Evolutionary conservation across 106 monocot genomes (phyloP), one percentile per base, ranked within the genome.

Genomic region (Acanthochlamys bracteata): DNA sequence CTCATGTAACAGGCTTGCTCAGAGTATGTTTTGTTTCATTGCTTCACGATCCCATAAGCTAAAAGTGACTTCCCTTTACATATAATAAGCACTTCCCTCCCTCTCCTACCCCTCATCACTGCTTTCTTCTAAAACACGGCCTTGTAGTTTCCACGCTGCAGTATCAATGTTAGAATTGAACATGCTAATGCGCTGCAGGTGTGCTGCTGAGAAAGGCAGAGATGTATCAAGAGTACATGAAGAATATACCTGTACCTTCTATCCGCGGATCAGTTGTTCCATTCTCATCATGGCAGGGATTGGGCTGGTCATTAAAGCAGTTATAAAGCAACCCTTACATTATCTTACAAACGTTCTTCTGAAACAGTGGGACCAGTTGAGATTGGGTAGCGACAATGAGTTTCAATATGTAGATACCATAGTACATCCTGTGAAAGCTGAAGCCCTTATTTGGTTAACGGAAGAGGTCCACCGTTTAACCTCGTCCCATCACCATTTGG

Each of bases 141-240:
- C 13, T 55, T 17, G n/a, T 55, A n/a, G 55, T n/a, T 15, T n/a
- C n/a, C n/a, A n/a, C 55, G 6, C 20, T 7, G 20, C 16, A 55
- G 13, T 55, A 15, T n/a, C 7, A 7, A 21, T 15, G 7, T 7
- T 6, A 55, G 7, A 24, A 10, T 42, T 63, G 41, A 65, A 49
- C 47, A 46, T 41, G 39, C 46, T 59, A 39, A 40, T 74, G 43
- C 75, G 17, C 53, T 84, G 75, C 81, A 86, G 89, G 74, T 84
- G 60, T 53, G 60, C 82, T 90, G 39, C 60, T 82, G 39, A 66
- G 65, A 80, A 79, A 25, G 70, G 94, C 94, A 9, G 73, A 79
- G 55, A 90, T 90, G 84, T 95, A 95, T 63, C 89, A 86, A 63
- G 81, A 86, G 7, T 84, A 82, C 72, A 95, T 95, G 94, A 87